Evolutionary conservation across 2,329 filamentous ascomycete species (phyloP).

Genomic region (Ceratocystis diversiconidia): DNA sequence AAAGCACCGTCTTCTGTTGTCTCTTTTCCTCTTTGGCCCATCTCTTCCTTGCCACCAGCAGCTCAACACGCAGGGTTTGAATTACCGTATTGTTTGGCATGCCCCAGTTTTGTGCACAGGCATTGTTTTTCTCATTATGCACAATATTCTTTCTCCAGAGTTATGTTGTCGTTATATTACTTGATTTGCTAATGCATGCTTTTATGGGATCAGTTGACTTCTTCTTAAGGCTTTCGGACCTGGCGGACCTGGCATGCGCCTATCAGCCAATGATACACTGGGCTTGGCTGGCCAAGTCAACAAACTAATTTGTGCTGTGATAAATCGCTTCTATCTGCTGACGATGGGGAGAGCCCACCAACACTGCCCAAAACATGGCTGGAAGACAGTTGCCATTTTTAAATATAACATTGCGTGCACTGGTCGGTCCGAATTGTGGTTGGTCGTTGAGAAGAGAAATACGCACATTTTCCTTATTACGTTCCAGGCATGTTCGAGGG

Average conservation of each 20-base stretch:
- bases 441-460: neutral
- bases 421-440: neutral
- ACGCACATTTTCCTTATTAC: no score
- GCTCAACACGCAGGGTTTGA: no score
- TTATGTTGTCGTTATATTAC: neutral
- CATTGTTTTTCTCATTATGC: neutral
- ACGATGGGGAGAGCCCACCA: neutral
- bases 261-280: neutral
- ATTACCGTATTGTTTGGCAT: neutral
- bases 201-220: conserved; percentile 2
- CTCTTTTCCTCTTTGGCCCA: neutral
- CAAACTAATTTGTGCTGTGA: neutral
- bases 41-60: no score
- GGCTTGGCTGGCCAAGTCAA: neutral
- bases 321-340: neutral
- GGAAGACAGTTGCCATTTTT: no score
- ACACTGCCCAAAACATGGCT: neutral
- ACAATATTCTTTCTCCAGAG: neutral
- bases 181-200: neutral
- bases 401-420: neutral
- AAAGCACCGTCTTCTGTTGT: neutral
- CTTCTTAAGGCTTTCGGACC: neutral
- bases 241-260: neutral
- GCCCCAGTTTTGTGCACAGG: neutral
- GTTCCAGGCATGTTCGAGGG: no score